Percentiles rank a stretch among this genome's conserved stretches.
Conservation (phyloP, 2,329 filamentous ascomycete genomes). For the Alternaria conjuncta region DNA sequence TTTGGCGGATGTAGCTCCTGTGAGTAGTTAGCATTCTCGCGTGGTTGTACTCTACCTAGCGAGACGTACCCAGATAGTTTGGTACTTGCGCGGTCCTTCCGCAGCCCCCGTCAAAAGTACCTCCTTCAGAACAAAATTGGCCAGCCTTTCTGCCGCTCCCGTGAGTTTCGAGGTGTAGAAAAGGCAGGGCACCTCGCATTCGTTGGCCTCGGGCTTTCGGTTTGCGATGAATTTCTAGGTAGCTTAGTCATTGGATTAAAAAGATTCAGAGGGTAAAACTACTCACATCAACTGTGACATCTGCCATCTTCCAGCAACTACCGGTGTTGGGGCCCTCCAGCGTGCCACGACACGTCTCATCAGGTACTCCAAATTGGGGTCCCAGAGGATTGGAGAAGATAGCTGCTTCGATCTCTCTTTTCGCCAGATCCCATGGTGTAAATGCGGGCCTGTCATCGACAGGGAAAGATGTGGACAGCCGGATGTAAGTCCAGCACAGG, state of each 20-base stretch:
- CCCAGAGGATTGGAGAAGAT: slow-evolving; percentile 3
- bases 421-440: slow-evolving; percentile 11
- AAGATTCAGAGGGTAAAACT: not conserved
- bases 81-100: not conserved
- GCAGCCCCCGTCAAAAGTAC: not conserved
- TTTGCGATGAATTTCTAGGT: not conserved
- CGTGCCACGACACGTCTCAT: not conserved
- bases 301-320: not conserved
- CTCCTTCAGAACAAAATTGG: not conserved
- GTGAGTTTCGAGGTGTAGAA: not conserved
- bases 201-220: not conserved
- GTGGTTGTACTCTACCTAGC: not conserved
- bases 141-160: not conserved
- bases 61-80: not conserved
- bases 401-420: not conserved
- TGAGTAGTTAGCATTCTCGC: not conserved
- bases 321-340: not conserved
- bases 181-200: not conserved
- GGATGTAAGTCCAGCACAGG: not conserved
- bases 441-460: slow-evolving; percentile 10
- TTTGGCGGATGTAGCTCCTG: slow-evolving; percentile 10
- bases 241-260: not conserved
- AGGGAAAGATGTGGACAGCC: slow-evolving; percentile 5
- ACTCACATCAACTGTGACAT: not conserved
- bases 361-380: not conserved